Evolutionary conservation across 768 basidiomycete genomes (phyloP), one percentile per base, ranked within the genome.

Genomic region (Nevesoporus exiguus): DNA sequence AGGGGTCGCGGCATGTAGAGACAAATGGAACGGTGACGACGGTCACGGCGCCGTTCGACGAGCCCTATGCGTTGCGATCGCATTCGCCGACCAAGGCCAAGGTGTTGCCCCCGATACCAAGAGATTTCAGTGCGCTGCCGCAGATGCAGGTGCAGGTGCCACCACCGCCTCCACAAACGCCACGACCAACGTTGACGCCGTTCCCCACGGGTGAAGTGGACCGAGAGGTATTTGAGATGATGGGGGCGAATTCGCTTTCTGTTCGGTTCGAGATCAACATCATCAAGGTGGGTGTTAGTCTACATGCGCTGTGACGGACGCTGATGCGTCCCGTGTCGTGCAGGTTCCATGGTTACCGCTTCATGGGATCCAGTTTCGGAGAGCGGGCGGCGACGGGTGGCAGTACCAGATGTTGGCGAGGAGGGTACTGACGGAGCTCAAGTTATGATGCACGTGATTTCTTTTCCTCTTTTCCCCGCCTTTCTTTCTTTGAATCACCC

Each of bases 221-320:
- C 56, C 74, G 78, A 19, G 84, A 86, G 24, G 66, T 85, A 50
- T 88, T 90, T 60, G 91, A 90, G 61, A 81, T 69, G 59, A 82
- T 89, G 66, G 85, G 84, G 25, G 82, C 84, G 53, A 91, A 85
- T 69, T 83, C 83, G 40, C 68, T 98, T 57, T 86, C 91, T 58
- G 96, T 99, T 11, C 82, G 93, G 57, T 99, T 98, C 70, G 96
- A 99, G 72, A 91, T 98, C 55, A 95, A 89, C 68, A 88, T 99
- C 60, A 92, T 99, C 69, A 98, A 98, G 82, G n/a, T n/a, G n/a
- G n/a, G n/a, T n/a, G 94, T 95, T 59, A 17, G 85, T 71, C 27
- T 40, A 24, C 47, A 29, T 41, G 34, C 13, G 21, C 5, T 30
- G 24, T 30, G 13, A 19, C 17, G 15, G 22, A 36, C 33, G 43